phyloP scores from a whole-genome alignment of 164 flowering plant genomes.

The grape (Vitis vinifera) region ASM3070453v1 NC_081813.1:24041501-24042000 shows the following conservation, averaged over 20 bases:
- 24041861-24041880: constrained; percentile 64
- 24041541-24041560: constrained; percentile 12
- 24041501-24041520: constrained; percentile 7
- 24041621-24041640: constrained; percentile 69
- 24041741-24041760: constrained; percentile 50
- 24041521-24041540: constrained; percentile 17
- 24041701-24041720: constrained; percentile 33
- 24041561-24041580: constrained; percentile 20
- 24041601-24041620: constrained; percentile 50
- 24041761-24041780: constrained; percentile 57
- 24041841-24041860: constrained; percentile 52
- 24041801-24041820: constrained; percentile 59
- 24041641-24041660: constrained; percentile 85
- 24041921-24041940: constrained; percentile 64
- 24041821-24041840: constrained; percentile 42
- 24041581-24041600: constrained; percentile 37
- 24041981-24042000: constrained; percentile 69
- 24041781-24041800: constrained; percentile 46
- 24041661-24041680: constrained; percentile 67
- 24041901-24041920: constrained; percentile 69
- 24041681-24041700: constrained; percentile 49
- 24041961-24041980: constrained; percentile 76
- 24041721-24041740: constrained; percentile 39
- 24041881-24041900: constrained; percentile 75
- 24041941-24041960: constrained; percentile 85